Conservation (phyloP, 148 eudicot species). For the Diospyros lotus region DNA sequence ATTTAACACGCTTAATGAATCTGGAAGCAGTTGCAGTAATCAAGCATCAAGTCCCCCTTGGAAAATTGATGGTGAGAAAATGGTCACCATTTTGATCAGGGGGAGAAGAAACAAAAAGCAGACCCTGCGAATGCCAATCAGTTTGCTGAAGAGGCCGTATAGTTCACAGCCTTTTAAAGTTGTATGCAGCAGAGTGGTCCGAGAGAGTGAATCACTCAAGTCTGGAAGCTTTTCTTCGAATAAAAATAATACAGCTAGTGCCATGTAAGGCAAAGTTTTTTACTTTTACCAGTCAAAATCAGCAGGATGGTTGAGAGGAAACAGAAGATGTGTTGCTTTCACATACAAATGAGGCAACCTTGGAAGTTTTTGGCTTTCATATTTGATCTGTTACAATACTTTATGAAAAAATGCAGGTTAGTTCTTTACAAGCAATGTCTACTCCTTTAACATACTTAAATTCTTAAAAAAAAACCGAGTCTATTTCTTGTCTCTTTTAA, state of each 20-base stretch:
- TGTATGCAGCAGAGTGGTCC: constrained; percentile 71
- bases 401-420: constrained; percentile 33
- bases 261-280: constrained; percentile 32
- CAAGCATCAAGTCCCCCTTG: constrained; percentile 18
- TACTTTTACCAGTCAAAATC: constrained; percentile 13
- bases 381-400: constrained; percentile 10
- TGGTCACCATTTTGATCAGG: constrained; percentile 68
- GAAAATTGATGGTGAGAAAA: constrained; percentile 50
- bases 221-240: constrained; percentile 40
- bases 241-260: constrained; percentile 34
- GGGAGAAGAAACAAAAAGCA: constrained; percentile 88
- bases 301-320: constrained; percentile 22
- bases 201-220: constrained; percentile 66
- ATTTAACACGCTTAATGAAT: constrained; percentile 11
- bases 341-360: constrained; percentile 1
- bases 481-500: too few relatives aligned
- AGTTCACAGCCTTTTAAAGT: constrained; percentile 83
- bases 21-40: constrained; percentile 16
- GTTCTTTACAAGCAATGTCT: constrained; percentile 17
- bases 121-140: constrained; percentile 82
- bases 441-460: background rate
- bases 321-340: constrained; percentile 15
- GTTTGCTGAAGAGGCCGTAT: constrained; percentile 81
- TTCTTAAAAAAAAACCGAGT: too few relatives aligned
- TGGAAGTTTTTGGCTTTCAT: constrained; percentile 16